These are phyloP conservation scores for Atkinsonella hypoxylon DNA, from an alignment of 2,329 filamentous ascomycete species.

Conservation along the genomic window DNA sequence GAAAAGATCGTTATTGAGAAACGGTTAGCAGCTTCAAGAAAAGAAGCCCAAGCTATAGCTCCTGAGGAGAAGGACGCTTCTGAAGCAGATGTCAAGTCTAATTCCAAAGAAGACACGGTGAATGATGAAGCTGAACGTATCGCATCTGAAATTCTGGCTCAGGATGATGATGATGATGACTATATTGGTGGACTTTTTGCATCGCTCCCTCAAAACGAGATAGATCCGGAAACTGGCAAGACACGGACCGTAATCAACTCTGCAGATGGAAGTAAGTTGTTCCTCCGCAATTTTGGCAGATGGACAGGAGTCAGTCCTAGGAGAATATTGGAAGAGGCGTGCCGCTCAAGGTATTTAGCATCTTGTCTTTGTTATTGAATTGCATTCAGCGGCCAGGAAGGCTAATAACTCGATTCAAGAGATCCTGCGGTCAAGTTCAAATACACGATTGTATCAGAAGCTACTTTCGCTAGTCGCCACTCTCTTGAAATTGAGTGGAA, in stretches of 20 bases:
- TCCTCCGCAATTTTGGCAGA: slow-evolving; percentile 74
- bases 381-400: background rate
- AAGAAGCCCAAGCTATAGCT: slow-evolving; percentile 16
- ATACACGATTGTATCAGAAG: slow-evolving; percentile 60
- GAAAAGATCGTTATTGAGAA: slow-evolving; percentile 49
- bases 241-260: slow-evolving; percentile 42
- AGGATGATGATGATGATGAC: slow-evolving; percentile 43
- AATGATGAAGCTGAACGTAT: slow-evolving; percentile 45
- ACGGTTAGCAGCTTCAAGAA: slow-evolving; percentile 41
- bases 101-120: slow-evolving; percentile 24
- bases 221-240: slow-evolving; percentile 46
- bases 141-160: slow-evolving; percentile 44
- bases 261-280: slow-evolving; percentile 41
- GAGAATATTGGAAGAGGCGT: slow-evolving; percentile 74
- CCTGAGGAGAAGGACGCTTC: slow-evolving; percentile 8
- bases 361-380: background rate
- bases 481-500: slow-evolving; percentile 67
- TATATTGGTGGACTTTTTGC: slow-evolving; percentile 40
- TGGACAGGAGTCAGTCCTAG: slow-evolving; percentile 65
- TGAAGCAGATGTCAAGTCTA: slow-evolving; percentile 22
- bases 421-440: slow-evolving; percentile 57
- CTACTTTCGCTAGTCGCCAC: slow-evolving; percentile 65
- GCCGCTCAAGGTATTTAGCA: slow-evolving; percentile 53
- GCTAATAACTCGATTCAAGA: slow-evolving; percentile 26
- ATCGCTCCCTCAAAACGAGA: slow-evolving; percentile 47